Base-by-base conservation (phyloP, 805 yeast genomes). In the Kodamaea neixiangensis region DNA sequence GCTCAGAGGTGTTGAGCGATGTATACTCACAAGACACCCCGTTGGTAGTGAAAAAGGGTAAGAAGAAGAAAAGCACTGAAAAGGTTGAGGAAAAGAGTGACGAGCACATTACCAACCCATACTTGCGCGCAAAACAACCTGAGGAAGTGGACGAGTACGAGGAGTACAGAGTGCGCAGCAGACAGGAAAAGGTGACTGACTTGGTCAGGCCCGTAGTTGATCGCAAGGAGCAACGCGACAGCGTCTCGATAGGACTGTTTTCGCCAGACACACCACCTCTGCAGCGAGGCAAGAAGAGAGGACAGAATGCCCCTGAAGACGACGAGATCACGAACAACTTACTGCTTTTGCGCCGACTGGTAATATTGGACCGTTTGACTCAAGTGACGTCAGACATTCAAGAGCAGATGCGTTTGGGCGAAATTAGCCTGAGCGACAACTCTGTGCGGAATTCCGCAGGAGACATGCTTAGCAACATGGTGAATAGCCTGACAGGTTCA, bases 1-100 rank as follows among this genome's bases (percentile, higher is more conserved):
- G 57, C 25, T 71, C 73, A 1, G 82, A 78, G 47, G 67, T 73
- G 3, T 59, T 74, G 20, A 73, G 79, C 54, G 81, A 78, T 43
- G 54, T 68, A 0, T 70, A 61, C 44, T 69, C 73, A 3, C 59
- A 58, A 22, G 73, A 69, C 42, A 54, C 65, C 2, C 76, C 76
- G 7, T 60, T 74, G 40, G 61, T 67, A 3, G 57, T 73, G 34
- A 63, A 58, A 37, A 71, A 72, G 54, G 41, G 41, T 3, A 58
- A 57, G 25, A 52, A 55, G 11, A 49, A 49, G 35, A 57, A 51
- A 21, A 47, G 11, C 11, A 5, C 31, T 25, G 31, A 58, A 37
- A 71, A 72, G 54, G 41, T 7, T 17, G 47, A 49, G 42, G 44
- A 48, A 39, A 53, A 55, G 11, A 51, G 49, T 33, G 54, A 50